These are phyloP conservation scores for Hirsutella rhossiliensis DNA, from an alignment of 2,329 filamentous ascomycete species.

Conservation along the genomic window DNA sequence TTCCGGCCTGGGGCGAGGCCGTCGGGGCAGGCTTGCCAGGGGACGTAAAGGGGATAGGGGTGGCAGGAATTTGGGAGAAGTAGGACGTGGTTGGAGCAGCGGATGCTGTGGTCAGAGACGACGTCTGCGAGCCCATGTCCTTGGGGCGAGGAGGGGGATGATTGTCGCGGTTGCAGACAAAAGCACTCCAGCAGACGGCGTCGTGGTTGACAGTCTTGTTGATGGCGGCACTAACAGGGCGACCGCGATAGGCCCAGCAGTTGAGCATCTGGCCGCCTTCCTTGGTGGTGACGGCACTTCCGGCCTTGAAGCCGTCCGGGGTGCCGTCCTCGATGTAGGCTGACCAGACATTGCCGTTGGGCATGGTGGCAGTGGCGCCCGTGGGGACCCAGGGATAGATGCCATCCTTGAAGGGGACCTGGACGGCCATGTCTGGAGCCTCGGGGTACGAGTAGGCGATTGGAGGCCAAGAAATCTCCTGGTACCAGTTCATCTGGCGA, in stretches of 20 bases:
- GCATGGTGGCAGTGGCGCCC: slow-evolving; percentile 24
- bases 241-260: slow-evolving; percentile 29
- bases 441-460: slow-evolving; percentile 21
- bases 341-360: slow-evolving; percentile 27
- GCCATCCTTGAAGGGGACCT: slow-evolving; percentile 25
- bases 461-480: slow-evolving; percentile 23
- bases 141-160: slow-evolving; percentile 19
- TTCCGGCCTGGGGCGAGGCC: slow-evolving; percentile 13
- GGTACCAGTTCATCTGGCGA: slow-evolving; percentile 31
- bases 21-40: slow-evolving; percentile 18
- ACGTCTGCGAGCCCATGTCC: slow-evolving; percentile 22
- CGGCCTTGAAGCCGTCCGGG: slow-evolving; percentile 26
- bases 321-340: slow-evolving; percentile 28
- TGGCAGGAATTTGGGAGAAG: slow-evolving; percentile 16
- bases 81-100: slow-evolving; percentile 20
- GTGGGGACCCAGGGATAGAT: slow-evolving; percentile 25
- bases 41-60: slow-evolving; percentile 11
- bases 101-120: slow-evolving; percentile 18
- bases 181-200: slow-evolving; percentile 26
- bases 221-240: slow-evolving; percentile 23
- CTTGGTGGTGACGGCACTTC: slow-evolving; percentile 26
- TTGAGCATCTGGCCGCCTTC: slow-evolving; percentile 25
- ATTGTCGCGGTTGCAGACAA: slow-evolving; percentile 26
- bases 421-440: slow-evolving; percentile 24
- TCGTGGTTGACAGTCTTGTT: slow-evolving; percentile 25